Evolutionary conservation across 495 filamentous ascomycete species (phyloP), one percentile per base, ranked within the genome.

Genomic region (Astrothelium subdiscretum): DNA sequence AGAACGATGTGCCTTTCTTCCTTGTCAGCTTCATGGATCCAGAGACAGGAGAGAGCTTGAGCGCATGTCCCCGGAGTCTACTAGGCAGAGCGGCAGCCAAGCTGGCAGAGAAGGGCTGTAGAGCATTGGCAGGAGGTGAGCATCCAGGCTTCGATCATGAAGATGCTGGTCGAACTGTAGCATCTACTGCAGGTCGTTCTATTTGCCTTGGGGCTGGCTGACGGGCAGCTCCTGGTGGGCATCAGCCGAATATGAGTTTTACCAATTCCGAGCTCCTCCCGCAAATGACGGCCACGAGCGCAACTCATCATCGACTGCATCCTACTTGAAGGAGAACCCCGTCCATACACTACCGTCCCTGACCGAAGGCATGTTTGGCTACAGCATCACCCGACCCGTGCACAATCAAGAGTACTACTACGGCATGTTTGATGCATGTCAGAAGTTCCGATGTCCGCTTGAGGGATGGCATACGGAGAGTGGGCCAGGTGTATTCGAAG

Each of bases 391-490:
- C n/a, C 80, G 92, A 13, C 89, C 94, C 0, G 82, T 91, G 24
- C 90, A 96, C 67, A 97, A 98, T 66, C 85, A 94, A 73, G 91
- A 92, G 22, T 98, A 94, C 70, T 98, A 89, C 68, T 96, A 98
- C 68, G 87, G 86, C 29, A 84, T 97, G 29, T 97, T 89, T 71
- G 83, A 96, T 63, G 81, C 87, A 0, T 96, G 92, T 74, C 80
- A 83, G 63, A 78, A 84, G 35, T 97, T 98, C 74, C 78, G 82
- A 35, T 92, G 91, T 71, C 80, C 84, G 65, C 86, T 97, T 24
- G 94, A 98, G 71, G 90, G 94, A 12, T 98, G 94, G 94, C 94
- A 98, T 73, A 97, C 94, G 10, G 94, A 98, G 75, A 91, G 85
- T 68, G 94, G 94, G 6, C 94, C 94, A 11, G 94, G 94, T 26